Evolutionary conservation across 805 yeast species (phyloP), one percentile per base, ranked within the genome.

Genomic region (Brettanomyces nanus): DNA sequence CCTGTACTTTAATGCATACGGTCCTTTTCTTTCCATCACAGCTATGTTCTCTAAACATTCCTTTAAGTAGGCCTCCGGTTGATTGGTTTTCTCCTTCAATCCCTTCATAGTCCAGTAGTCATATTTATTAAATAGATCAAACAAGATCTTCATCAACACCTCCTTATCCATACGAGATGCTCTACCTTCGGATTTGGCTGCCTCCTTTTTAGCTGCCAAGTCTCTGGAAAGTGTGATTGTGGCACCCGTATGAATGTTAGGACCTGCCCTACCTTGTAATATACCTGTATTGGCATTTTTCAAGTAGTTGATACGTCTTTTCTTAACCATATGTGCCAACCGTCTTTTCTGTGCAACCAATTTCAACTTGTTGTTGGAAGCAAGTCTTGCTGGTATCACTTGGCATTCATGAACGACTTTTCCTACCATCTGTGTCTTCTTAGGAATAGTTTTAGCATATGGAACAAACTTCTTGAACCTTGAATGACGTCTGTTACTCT

Each of bases 91-190:
- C 57, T 92, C 98, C 53, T 86, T 82, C 44, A 92, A 68, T 28
- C 96, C 96, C 61, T 87, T 87, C 70, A 92, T 71, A 9, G 92
- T 79, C 98, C 98, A 92, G 61, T 89, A 92, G 56, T 90, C 97
- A 58, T 83, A 86, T 58, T 89, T 94, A 59, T 87, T 96, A 61
- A 92, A 92, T 51, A 90, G 68, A 49, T 82, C 73, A 75, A 92
- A 92, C 48, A 92, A 65, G 47, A 85, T 64, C 60, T 89, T 96
- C 70, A 90, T 73, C 41, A 92, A 72, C 45, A 87, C 97, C 57
- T 84, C 85, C 65, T 85, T 79, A 28, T 95, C 95, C 81, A 92
- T 85, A 58, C 98, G 76, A 47, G 84, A 85, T 25, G 97, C 95
- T 54, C 95, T 80, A 36, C 92, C 94, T 47, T 85, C 94, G 47